These are phyloP conservation scores for Ustilago tritici DNA, from an alignment of 1,284 basidiomycete genomes.

Conservation along the genomic window DNA sequence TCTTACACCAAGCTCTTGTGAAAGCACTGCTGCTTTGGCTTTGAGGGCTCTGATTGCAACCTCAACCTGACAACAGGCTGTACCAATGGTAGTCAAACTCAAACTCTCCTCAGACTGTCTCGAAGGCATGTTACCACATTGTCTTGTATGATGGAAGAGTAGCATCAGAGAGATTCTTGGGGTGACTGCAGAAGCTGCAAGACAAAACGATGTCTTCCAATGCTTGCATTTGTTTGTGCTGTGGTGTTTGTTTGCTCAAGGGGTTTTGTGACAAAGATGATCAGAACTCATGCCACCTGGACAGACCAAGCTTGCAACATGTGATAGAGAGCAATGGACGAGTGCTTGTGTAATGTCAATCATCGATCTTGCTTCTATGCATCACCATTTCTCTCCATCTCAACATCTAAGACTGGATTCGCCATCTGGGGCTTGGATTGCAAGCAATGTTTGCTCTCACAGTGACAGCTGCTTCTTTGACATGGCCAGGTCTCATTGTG, in stretches of 20 bases:
- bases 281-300: background rate
- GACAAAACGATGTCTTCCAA: background rate
- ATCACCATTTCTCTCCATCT: background rate
- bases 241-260: background rate
- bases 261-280: constrained; percentile 1
- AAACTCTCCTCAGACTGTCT: background rate
- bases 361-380: constrained; percentile 10
- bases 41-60: background rate
- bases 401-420: background rate
- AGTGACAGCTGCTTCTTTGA: background rate
- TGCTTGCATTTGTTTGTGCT: background rate
- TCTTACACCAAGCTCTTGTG: background rate
- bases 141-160: background rate
- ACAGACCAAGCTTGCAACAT: background rate
- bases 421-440: background rate
- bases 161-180: background rate
- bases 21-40: background rate
- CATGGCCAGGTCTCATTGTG: background rate
- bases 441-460: background rate
- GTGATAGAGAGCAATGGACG: background rate
- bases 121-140: background rate
- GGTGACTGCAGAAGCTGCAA: background rate
- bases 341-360: constrained; percentile 14
- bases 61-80: background rate
- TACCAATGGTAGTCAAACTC: background rate